These are phyloP conservation scores for Globisporangium polare DNA, from an alignment of 352 stramenopile species.

Conservation along the genomic window DNA sequence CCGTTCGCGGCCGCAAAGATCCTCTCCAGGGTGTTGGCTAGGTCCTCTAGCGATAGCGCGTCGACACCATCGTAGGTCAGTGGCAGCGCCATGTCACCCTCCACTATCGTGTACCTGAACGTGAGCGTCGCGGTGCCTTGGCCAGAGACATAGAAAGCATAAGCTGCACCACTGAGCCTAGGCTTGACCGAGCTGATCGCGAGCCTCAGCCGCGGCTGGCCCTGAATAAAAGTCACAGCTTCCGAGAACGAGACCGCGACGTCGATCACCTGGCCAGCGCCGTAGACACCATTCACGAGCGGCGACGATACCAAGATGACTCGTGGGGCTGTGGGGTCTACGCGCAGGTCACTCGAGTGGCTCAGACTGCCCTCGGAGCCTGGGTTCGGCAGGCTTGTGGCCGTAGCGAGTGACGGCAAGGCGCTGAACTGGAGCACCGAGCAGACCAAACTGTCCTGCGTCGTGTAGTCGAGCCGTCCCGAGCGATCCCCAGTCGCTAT, in stretches of 20 bases:
- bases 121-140: conserved; percentile 31
- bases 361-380: conserved; percentile 42
- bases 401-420: conserved; percentile 33
- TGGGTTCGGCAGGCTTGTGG: conserved; percentile 36
- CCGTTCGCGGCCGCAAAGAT: conserved; percentile 22
- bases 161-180: neutral
- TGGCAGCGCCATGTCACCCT: conserved; percentile 54
- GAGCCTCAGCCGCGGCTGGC: conserved; percentile 32
- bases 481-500: conserved; percentile 44
- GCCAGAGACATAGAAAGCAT: conserved; percentile 35
- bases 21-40: neutral
- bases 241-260: conserved; percentile 56
- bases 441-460: conserved; percentile 36
- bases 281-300: conserved; percentile 48
- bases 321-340: conserved; percentile 40
- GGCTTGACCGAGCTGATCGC: conserved; percentile 19
- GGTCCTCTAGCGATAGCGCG: conserved; percentile 28
- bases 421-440: conserved; percentile 46
- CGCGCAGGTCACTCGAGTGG: conserved; percentile 26
- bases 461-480: conserved; percentile 46
- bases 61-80: conserved; percentile 55
- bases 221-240: conserved; percentile 26
- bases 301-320: conserved; percentile 45
- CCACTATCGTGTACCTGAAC: conserved; percentile 33
- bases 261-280: conserved; percentile 49